These are phyloP conservation scores for Geotrichum fermentans DNA, from an alignment of 1,139 yeast species.

Conservation along the genomic window DNA sequence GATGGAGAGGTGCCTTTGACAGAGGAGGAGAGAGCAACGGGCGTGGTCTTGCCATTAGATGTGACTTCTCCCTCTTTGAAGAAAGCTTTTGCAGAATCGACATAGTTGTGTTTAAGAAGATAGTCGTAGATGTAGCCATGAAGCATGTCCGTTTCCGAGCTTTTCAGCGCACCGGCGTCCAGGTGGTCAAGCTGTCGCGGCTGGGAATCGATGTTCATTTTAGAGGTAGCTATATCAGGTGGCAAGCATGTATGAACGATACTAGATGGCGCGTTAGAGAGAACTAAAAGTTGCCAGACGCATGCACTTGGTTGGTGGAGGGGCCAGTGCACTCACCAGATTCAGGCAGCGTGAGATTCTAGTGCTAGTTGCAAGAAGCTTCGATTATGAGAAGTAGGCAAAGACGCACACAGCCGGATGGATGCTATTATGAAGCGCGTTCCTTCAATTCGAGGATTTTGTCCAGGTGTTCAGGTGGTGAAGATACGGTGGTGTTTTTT, in stretches of 20 bases:
- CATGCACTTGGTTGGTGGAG: no score
- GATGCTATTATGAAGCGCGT: no score
- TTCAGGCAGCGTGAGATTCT: no score
- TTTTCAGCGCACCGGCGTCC: slow-evolving; percentile 1
- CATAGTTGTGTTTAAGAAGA: slow-evolving; percentile 64
- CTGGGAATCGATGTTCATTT: slow-evolving; percentile 5
- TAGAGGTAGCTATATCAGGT: not conserved
- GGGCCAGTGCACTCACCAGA: no score
- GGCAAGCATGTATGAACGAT: not conserved
- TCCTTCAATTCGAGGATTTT: no score
- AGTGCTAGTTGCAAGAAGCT: no score
- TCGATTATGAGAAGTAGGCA: no score
- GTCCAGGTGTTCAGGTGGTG: not conserved
- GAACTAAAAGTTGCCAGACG: no score
- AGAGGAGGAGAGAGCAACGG: slow-evolving; percentile 2
- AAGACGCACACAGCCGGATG: no score
- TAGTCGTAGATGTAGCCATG: slow-evolving; percentile 88
- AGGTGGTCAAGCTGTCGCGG: not conserved
- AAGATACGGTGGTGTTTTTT: not conserved
- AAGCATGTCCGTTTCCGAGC: slow-evolving; percentile 51
- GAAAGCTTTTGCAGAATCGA: slow-evolving; percentile 67
- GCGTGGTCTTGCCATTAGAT: slow-evolving; percentile 21
- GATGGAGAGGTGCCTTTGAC: slow-evolving; percentile 15
- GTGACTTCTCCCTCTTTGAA: slow-evolving; percentile 61
- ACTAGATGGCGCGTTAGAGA: no score